Base-by-base conservation (phyloP, 306 rosid species). In the Gynostemma pentaphyllum region DNA sequence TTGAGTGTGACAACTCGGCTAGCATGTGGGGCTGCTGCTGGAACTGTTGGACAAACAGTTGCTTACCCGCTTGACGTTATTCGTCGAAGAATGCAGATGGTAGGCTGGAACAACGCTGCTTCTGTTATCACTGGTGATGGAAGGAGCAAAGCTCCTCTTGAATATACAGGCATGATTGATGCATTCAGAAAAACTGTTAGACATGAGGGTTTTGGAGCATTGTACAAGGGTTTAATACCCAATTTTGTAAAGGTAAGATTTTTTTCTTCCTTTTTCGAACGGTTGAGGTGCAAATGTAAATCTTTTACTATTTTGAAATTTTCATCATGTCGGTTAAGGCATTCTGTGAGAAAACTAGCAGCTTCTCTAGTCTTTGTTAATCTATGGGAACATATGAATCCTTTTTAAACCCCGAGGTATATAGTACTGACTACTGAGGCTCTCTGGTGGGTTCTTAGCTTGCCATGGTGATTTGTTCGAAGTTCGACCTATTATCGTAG, bases 71-170 rank as follows among this genome's bases (percentile, higher is more conserved):
- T 90, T 70, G 97, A 90, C 62, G 97, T 90, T 47, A 87, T 90
- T 75, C 96, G 97, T 66, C 85, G 97, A 39, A 82, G 97, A 75
- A 90, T 90, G 97, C 97, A 90, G 81, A 90, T 90, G 97, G 90
- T 82, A 23, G 97, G 97, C 32, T 90, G 97, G 97, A 80, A 54
- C 70, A 76, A 90, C 75, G 97, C 95, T 75, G 78, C 96, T 62
- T 83, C 96, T 68, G 85, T 87, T 68, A 64, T 90, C 45, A 56
- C 89, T 52, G 97, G 95, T 32, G 96, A 87, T 46, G 96, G 96
- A 69, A 81, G 85, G 80, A 70, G 68, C 80, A 87, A 82, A 51
- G 79, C 63, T 44, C 83, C 86, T 1, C 89, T 90, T 42, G 91
- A 90, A 40, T 90, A 87, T 68, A 75, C 79, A 44, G 97, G 97